Evolutionary conservation across 163 green algal species (phyloP).

Genomic region (Prototheca stagnorum): DNA sequence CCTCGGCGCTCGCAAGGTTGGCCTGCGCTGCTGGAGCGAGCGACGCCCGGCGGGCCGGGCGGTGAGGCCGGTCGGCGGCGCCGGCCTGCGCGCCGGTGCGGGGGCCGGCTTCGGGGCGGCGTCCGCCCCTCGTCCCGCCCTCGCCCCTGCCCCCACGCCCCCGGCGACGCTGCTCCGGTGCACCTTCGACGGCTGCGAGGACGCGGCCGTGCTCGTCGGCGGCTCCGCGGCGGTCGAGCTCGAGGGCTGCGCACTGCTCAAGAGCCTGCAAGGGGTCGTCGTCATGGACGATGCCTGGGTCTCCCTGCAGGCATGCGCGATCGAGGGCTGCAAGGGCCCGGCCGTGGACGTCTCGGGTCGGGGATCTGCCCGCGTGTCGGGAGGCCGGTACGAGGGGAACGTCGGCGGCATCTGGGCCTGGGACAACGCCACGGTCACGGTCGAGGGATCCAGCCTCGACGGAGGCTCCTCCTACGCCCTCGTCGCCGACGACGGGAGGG

Average conservation of each 20-base stretch:
- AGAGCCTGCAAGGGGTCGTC: slow-evolving; percentile 42
- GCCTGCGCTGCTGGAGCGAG: slow-evolving; percentile 22
- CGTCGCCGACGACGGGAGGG: no score
- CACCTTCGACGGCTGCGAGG: slow-evolving; percentile 24
- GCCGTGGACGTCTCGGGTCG: slow-evolving; percentile 31
- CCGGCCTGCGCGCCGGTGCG: no score
- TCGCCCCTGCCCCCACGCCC: no score
- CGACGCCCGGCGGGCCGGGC: no score
- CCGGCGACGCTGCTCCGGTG: slow-evolving; percentile 20
- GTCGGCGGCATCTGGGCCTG: slow-evolving; percentile 39
- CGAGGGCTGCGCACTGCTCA: no score
- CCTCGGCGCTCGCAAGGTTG: slow-evolving; percentile 22
- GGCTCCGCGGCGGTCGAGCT: no score
- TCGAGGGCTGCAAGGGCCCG: slow-evolving; percentile 32
- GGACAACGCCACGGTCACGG: slow-evolving; percentile 12
- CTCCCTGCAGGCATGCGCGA: slow-evolving; percentile 11
- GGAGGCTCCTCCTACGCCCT: slow-evolving; percentile 26
- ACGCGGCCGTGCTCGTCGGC: slow-evolving; percentile 37
- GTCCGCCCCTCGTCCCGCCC: no score
- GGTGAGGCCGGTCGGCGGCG: no score
- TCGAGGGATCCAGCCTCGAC: slow-evolving; percentile 5
- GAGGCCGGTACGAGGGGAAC: slow-evolving; percentile 14
- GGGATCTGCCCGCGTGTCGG: slow-evolving; percentile 1
- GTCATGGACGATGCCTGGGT: slow-evolving; percentile 21
- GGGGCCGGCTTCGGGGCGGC: no score